Evolutionary conservation across 202 grass and related monocot genomes (phyloP).

Genomic region (Carex arenaria): DNA sequence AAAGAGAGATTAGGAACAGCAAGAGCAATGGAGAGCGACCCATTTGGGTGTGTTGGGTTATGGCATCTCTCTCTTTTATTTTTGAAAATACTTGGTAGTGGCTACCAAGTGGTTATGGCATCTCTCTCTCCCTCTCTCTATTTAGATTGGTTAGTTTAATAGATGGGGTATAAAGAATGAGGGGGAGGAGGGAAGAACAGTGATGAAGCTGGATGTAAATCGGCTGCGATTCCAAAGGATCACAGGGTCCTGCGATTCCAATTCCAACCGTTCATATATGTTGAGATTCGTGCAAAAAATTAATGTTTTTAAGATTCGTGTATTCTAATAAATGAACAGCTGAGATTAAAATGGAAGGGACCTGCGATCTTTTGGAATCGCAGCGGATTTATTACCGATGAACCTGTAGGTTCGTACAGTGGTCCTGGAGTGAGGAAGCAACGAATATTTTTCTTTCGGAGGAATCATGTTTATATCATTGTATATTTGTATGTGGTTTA

Average conservation of each 20-base stretch:
- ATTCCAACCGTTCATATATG: too few species aligned
- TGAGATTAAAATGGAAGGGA: too few species aligned
- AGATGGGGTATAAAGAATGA: not conserved
- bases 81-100: too few species aligned
- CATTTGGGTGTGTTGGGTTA: constrained; percentile 10
- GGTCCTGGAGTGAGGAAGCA: not conserved
- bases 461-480: too few species aligned
- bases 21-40: not conserved
- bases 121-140: not conserved
- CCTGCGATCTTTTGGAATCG: too few species aligned
- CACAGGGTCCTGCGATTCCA: too few species aligned
- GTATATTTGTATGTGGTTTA: too few species aligned
- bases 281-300: too few species aligned
- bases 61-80: too few species aligned
- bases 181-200: not conserved
- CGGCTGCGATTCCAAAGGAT: too few species aligned
- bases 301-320: too few species aligned
- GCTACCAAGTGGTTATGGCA: constrained; percentile 12
- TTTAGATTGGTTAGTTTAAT: not conserved
- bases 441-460: not conserved
- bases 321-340: too few species aligned
- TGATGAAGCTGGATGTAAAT: not conserved
- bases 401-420: not conserved
- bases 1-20: constrained; percentile 5
- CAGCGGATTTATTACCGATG: not conserved